Evolutionary conservation across 1,284 basidiomycete genomes (phyloP).

Genomic region (Neotropicomus parvogracilis): DNA sequence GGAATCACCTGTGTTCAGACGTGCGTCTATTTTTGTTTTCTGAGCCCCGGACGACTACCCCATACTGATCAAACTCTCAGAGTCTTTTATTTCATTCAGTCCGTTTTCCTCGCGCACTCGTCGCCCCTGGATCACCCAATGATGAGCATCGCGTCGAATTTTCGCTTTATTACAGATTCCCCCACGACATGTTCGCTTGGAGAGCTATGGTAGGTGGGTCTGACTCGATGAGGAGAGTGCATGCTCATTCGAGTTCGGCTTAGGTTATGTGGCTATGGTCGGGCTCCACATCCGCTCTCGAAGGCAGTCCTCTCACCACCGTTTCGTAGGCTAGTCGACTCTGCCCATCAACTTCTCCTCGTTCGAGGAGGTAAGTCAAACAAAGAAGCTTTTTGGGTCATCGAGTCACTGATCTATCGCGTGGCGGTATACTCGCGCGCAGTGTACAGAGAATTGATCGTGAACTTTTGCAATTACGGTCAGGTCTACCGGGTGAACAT

Average conservation of each 20-base stretch:
- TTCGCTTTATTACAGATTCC: slow-evolving; percentile 10
- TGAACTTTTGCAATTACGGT: slow-evolving; percentile 16
- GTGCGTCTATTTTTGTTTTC: slow-evolving; percentile 6
- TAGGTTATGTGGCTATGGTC: slow-evolving; percentile 24
- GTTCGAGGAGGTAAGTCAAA: slow-evolving; percentile 20
- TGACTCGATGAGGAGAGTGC: neutral
- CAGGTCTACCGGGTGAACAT: slow-evolving; percentile 11
- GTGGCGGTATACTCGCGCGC: neutral
- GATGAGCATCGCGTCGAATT: neutral
- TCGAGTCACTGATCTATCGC: slow-evolving; percentile 3
- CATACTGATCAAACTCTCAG: slow-evolving; percentile 3
- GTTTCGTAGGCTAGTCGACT: slow-evolving; percentile 15
- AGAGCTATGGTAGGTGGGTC: slow-evolving; percentile 15
- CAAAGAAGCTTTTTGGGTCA: neutral
- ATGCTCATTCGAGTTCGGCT: neutral
- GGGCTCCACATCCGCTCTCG: neutral
- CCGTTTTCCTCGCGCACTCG: neutral
- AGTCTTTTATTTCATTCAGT: slow-evolving; percentile 24
- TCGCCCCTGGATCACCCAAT: neutral
- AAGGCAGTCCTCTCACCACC: slow-evolving; percentile 1
- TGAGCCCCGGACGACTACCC: neutral
- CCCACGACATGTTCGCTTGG: slow-evolving; percentile 6
- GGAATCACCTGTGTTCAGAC: slow-evolving; percentile 24
- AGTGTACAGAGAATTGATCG: slow-evolving; percentile 21
- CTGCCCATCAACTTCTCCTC: slow-evolving; percentile 20